These are phyloP conservation scores for Colletotrichum noveboracense DNA, from an alignment of 2,329 filamentous ascomycete species.

Conservation along the genomic window DNA sequence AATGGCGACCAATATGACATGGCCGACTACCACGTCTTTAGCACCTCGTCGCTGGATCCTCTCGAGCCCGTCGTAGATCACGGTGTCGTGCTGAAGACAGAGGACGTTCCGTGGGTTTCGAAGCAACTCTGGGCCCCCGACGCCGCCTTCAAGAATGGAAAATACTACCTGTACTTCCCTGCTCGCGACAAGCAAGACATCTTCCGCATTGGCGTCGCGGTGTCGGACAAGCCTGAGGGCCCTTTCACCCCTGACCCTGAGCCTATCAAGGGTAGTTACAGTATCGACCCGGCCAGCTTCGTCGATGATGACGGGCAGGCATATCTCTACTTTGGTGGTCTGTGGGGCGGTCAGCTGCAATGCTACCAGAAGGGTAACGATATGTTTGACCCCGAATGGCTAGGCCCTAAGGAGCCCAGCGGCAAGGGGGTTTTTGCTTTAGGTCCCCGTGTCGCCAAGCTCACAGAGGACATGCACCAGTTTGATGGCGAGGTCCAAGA, in stretches of 20 bases:
- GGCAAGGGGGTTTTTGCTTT: constrained; percentile 63
- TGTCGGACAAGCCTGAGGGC: constrained; percentile 66
- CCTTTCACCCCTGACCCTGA: constrained; percentile 71
- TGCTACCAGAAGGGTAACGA: constrained; percentile 67
- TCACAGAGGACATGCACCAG: constrained; percentile 69
- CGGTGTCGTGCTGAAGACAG: constrained; percentile 68
- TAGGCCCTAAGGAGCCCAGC: constrained; percentile 63
- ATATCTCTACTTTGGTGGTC: constrained; percentile 72
- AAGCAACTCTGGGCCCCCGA: constrained; percentile 86
- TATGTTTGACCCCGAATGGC: constrained; percentile 59
- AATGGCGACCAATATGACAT: constrained; percentile 88
- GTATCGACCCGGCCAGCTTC: constrained; percentile 78
- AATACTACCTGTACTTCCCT: constrained; percentile 81
- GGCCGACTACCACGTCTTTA: constrained; percentile 83
- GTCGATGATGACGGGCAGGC: constrained; percentile 60
- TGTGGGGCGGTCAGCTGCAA: constrained; percentile 83
- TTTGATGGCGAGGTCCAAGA: constrained; percentile 63
- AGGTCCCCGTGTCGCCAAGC: constrained; percentile 68
- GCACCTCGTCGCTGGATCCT: constrained; percentile 53
- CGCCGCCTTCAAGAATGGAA: constrained; percentile 69
- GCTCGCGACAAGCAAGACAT: constrained; percentile 72
- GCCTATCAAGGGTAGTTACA: constrained; percentile 72
- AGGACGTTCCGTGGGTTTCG: constrained; percentile 76
- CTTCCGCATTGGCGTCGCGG: constrained; percentile 78
- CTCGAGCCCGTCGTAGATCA: constrained; percentile 72